Evolutionary conservation across 192 early-diverging fungal species (phyloP).

Genomic region (Coemansia sp.): DNA sequence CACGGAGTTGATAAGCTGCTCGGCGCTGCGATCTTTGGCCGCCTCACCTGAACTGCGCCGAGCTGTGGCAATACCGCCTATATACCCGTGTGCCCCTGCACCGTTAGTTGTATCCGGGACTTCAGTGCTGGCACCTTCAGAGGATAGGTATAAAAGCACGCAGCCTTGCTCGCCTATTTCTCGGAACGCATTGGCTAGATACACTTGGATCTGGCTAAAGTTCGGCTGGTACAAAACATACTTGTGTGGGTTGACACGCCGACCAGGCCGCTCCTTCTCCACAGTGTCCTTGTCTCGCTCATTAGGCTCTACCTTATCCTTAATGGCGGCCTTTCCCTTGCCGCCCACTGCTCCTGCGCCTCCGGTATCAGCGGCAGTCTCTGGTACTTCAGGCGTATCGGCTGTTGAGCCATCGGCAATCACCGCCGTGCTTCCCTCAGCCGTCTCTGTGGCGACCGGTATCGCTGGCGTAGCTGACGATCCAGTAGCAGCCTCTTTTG

Average conservation of each 20-base stretch:
- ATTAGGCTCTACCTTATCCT: conserved; percentile 9
- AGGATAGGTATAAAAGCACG: conserved; percentile 88
- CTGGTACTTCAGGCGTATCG: conserved; percentile 9
- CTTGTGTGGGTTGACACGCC: conserved; percentile 81
- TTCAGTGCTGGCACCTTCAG: conserved; percentile 65
- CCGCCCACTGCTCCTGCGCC: background rate
- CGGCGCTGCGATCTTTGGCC: conserved; percentile 30
- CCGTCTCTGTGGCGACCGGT: background rate
- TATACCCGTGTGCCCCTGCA: conserved; percentile 29
- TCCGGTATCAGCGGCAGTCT: background rate
- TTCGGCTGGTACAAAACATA: conserved; percentile 92
- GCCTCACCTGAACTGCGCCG: conserved; percentile 36
- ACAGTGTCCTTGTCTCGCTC: conserved; percentile 1
- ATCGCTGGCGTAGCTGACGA: conserved; percentile 11
- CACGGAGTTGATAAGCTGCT: conserved; percentile 71
- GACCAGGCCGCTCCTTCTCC: conserved; percentile 22
- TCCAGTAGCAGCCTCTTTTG: background rate
- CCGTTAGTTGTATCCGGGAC: background rate
- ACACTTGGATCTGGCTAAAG: conserved; percentile 88
- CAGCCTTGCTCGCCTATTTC: conserved; percentile 88
- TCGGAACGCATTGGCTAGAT: conserved; percentile 88
- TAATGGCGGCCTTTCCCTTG: conserved; percentile 3
- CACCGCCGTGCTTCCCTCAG: conserved; percentile 19
- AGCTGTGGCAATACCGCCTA: conserved; percentile 54
- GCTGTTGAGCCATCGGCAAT: background rate